phyloP scores from a whole-genome alignment of 208 protist species.

The Wallacemonas collosoma region DNA sequence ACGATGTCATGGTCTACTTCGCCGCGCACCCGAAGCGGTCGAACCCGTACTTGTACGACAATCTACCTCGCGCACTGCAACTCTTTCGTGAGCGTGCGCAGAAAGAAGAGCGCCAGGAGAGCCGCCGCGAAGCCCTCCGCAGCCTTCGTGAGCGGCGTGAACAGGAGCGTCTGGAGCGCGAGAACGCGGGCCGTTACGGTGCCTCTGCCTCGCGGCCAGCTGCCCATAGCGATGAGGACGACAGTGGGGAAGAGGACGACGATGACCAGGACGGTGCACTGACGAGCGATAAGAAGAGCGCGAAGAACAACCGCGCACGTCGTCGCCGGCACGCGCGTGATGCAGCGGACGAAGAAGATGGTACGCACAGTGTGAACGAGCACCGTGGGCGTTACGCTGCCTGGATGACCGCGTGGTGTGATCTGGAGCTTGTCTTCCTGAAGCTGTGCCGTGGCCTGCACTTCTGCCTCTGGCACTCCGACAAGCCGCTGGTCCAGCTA shows the following conservation, averaged over 20 bases:
- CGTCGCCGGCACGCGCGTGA: constrained; percentile 3
- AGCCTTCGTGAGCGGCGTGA: constrained; percentile 32
- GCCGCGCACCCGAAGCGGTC: constrained; percentile 38
- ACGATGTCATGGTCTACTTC: constrained; percentile 42
- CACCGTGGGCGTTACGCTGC: constrained; percentile 51
- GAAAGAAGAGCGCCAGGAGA: constrained; percentile 33
- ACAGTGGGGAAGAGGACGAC: constrained; percentile 27
- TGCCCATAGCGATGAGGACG: constrained; percentile 17
- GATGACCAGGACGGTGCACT: constrained; percentile 22
- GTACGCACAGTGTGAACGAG: constrained; percentile 14
- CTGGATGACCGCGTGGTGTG: constrained; percentile 72
- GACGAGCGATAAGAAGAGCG: constrained; percentile 19
- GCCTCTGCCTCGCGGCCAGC: background rate
- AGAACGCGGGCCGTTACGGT: constrained; percentile 41
- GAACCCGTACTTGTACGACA: constrained; percentile 65
- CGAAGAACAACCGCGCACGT: background rate
- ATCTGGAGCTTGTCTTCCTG: constrained; percentile 79
- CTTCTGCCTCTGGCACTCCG: constrained; percentile 92
- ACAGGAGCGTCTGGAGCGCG: constrained; percentile 38
- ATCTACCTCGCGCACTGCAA: constrained; percentile 46
- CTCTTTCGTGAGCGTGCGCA: constrained; percentile 38
- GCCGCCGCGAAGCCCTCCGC: constrained; percentile 36
- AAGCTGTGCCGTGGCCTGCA: constrained; percentile 87
- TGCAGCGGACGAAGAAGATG: background rate
- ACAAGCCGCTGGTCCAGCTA: constrained; percentile 91